Evolutionary conservation across 331 rosid species (phyloP).

Genomic region (Saraca asoca): DNA sequence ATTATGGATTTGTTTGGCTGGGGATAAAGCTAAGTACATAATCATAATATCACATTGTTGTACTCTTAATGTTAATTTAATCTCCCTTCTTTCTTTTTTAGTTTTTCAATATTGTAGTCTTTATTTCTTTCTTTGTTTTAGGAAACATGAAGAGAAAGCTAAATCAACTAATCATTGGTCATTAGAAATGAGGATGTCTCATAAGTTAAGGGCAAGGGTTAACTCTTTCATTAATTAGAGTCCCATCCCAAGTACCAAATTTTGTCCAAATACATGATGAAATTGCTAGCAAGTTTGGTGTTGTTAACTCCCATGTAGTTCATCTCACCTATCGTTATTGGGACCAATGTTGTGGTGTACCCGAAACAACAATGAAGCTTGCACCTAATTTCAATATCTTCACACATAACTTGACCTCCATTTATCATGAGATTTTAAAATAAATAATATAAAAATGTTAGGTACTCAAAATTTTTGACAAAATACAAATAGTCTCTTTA

Average conservation of each 20-base stretch:
- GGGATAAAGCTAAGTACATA: slow-evolving; percentile 51
- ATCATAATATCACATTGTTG: slow-evolving; percentile 50
- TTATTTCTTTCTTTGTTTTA: slow-evolving; percentile 32
- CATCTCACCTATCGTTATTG: not conserved
- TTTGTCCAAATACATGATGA: slow-evolving; percentile 17
- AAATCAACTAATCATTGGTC: slow-evolving; percentile 55
- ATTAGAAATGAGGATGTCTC: slow-evolving; percentile 40
- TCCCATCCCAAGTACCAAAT: slow-evolving; percentile 38
- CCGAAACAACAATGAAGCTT: not conserved
- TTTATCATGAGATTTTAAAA: too few species aligned
- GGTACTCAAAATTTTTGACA: too few species aligned
- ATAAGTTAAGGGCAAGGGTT: slow-evolving; percentile 38
- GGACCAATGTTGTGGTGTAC: not conserved
- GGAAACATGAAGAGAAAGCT: slow-evolving; percentile 26
- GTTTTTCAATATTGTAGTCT: not conserved
- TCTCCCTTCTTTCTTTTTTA: not conserved
- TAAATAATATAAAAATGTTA: too few species aligned
- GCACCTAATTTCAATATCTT: not conserved
- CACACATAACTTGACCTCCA: too few species aligned
- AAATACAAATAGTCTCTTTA: too few species aligned
- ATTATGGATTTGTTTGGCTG: slow-evolving; percentile 54
- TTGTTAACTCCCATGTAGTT: slow-evolving; percentile 4
- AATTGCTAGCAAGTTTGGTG: not conserved
- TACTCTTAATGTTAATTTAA: slow-evolving; percentile 50
- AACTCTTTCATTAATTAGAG: slow-evolving; percentile 27